These are phyloP conservation scores for Crassisporium funariophilum DNA, from an alignment of 768 basidiomycete genomes.

Conservation along the genomic window DNA sequence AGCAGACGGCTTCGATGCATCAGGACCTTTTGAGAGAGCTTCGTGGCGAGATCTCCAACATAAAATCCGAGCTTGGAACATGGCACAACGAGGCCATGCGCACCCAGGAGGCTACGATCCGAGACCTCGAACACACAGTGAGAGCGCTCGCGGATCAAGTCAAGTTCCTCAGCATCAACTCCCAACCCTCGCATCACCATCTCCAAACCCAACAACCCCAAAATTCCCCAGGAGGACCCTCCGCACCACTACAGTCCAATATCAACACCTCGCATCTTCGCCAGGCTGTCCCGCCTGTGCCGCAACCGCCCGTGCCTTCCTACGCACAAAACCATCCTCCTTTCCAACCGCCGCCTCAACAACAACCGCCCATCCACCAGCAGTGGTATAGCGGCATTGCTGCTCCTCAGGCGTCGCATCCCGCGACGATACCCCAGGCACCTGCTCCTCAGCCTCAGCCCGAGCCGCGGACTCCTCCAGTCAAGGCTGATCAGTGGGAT, in stretches of 20 bases:
- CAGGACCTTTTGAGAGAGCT: constrained; percentile 80
- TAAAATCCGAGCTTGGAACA: constrained; percentile 77
- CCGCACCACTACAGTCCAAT: constrained; percentile 38
- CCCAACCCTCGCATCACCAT: constrained; percentile 27
- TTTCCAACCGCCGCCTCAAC: constrained; percentile 40
- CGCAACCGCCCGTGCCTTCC: constrained; percentile 38
- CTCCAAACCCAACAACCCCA: constrained; percentile 46
- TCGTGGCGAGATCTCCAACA: constrained; percentile 68
- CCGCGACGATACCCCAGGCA: constrained; percentile 67
- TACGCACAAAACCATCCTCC: constrained; percentile 39
- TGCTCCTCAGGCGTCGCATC: constrained; percentile 82
- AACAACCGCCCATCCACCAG: constrained; percentile 42
- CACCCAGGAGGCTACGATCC: constrained; percentile 78
- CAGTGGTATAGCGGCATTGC: constrained; percentile 73
- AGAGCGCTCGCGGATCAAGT: constrained; percentile 78
- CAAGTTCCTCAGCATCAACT: constrained; percentile 71
- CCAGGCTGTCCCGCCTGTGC: constrained; percentile 40
- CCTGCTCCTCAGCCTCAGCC: constrained; percentile 36
- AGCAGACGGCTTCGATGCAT: constrained; percentile 74
- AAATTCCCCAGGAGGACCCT: constrained; percentile 40
- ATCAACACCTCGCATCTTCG: constrained; percentile 44
- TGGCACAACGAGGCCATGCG: constrained; percentile 83
- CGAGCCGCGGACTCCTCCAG: constrained; percentile 57
- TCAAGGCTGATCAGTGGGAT: constrained; percentile 78
- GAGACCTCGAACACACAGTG: constrained; percentile 81